These are phyloP conservation scores for Russula dissimulans DNA, from an alignment of 768 basidiomycete species.

Conservation along the genomic window DNA sequence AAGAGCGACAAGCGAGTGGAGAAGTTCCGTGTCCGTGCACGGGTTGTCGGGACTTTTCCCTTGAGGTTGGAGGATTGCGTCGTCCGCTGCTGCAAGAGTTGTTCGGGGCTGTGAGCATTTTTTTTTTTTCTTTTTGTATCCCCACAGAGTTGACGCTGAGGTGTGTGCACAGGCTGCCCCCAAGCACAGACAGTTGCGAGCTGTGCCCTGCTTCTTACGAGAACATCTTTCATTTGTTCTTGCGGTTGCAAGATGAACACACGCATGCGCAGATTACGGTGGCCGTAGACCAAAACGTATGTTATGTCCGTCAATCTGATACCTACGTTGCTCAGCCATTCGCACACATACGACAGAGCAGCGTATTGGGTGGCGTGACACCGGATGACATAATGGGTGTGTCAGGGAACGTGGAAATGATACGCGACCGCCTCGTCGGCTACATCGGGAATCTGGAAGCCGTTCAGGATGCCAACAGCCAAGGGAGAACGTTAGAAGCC, in stretches of 20 bases:
- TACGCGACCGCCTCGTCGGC: constrained; percentile 10
- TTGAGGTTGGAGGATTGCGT: constrained; percentile 12
- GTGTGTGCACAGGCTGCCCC: constrained; percentile 5
- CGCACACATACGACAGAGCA: constrained; percentile 3
- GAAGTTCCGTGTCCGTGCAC: constrained; percentile 15
- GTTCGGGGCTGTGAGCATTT: constrained; percentile 7
- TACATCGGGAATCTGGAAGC: constrained; percentile 17
- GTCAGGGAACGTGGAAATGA: not conserved
- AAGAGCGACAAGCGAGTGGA: not conserved
- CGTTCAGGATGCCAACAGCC: constrained; percentile 4
- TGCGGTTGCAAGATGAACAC: constrained; percentile 16
- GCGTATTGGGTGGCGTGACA: not conserved
- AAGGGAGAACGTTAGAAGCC: not conserved
- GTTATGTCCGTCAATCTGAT: not conserved
- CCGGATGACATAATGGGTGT: constrained; percentile 2
- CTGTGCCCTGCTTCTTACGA: constrained; percentile 5
- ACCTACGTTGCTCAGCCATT: not conserved
- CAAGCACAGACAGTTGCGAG: not conserved
- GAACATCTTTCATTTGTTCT: constrained; percentile 9
- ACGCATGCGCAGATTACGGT: constrained; percentile 6
- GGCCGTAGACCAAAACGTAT: constrained; percentile 14
- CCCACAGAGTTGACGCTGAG: not conserved
- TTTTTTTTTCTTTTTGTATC: not conserved
- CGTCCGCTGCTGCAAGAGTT: constrained; percentile 6
- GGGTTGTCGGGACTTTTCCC: constrained; percentile 14